Conservation (phyloP, 345 rosid genomes). For the Eucalyptus microcorys region DNA sequence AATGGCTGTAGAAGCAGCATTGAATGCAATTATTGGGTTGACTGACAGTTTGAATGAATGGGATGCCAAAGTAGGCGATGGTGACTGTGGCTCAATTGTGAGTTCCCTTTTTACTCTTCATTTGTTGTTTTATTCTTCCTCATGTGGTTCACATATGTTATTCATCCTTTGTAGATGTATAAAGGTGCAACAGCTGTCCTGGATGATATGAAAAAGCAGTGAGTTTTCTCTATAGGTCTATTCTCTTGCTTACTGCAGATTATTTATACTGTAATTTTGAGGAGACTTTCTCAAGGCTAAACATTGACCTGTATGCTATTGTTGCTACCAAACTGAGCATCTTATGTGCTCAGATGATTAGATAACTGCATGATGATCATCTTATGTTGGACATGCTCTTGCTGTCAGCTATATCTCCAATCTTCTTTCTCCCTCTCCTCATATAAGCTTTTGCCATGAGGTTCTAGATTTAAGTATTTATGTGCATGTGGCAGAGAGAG, state of each 20-base stretch:
- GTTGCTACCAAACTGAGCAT: not conserved
- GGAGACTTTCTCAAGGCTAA: not conserved
- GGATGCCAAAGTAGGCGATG: constrained; percentile 97
- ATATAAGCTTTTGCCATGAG: not conserved
- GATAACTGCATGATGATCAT: not conserved
- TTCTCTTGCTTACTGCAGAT: not conserved
- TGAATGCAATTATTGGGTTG: constrained; percentile 46
- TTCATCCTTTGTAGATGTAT: constrained; percentile 36
- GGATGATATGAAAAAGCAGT: constrained; percentile 80
- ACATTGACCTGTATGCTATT: not conserved
- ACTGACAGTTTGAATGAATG: constrained; percentile 79
- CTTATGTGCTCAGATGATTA: not conserved
- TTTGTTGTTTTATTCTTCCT: not conserved
- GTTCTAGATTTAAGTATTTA: not conserved
- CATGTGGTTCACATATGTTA: not conserved
- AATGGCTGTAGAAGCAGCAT: constrained; percentile 80
- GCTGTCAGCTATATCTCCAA: not conserved
- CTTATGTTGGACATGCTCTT: not conserved
- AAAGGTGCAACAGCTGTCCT: constrained; percentile 77
- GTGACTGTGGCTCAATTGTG: constrained; percentile 96
- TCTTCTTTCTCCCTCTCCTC: not conserved
- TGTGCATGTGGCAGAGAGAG: not conserved
- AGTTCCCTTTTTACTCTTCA: constrained; percentile 11
- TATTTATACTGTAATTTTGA: not conserved
- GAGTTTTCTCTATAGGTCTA: constrained; percentile 14